phyloP scores from a whole-genome alignment of 2,329 filamentous ascomycete genomes.

The Nemania serpens region DNA sequence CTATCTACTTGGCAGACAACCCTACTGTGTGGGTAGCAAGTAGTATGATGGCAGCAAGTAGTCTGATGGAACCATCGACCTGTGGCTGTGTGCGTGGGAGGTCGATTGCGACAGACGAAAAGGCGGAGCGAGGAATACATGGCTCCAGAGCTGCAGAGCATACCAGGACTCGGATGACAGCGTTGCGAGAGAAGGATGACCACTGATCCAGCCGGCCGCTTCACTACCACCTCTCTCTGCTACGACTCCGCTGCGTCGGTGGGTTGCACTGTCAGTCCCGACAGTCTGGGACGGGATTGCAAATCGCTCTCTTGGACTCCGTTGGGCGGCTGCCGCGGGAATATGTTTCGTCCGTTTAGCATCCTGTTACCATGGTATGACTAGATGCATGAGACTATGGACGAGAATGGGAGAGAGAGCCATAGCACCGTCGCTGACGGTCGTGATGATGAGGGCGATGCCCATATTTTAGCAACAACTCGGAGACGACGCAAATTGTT shows the following conservation, averaged over 20 bases:
- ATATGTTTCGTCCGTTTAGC: slow-evolving; percentile 12
- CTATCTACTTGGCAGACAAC: too few species aligned
- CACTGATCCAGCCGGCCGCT: slow-evolving; percentile 5
- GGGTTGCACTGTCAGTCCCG: slow-evolving; percentile 25
- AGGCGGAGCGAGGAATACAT: slow-evolving; percentile 15
- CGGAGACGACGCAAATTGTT: background rate
- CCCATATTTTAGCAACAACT: background rate
- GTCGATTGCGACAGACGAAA: slow-evolving; percentile 14
- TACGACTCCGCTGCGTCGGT: slow-evolving; percentile 2
- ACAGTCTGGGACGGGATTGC: slow-evolving; percentile 23
- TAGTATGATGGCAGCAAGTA: too few species aligned
- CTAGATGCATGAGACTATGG: slow-evolving; percentile 17
- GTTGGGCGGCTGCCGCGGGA: slow-evolving; percentile 26
- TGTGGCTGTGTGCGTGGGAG: slow-evolving; percentile 14
- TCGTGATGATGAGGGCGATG: background rate
- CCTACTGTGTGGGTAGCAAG: too few species aligned
- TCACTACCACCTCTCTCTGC: background rate
- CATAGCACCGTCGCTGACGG: background rate
- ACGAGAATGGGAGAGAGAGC: slow-evolving; percentile 20
- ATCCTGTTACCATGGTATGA: slow-evolving; percentile 6
- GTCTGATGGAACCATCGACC: slow-evolving; percentile 1
- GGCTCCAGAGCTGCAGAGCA: slow-evolving; percentile 7
- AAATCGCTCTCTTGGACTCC: slow-evolving; percentile 15
- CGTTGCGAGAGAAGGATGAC: slow-evolving; percentile 12
- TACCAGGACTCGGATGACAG: slow-evolving; percentile 2